Base-by-base conservation (phyloP, 1,139 yeast genomes). In the Yamadazyma buinensis region DNA sequence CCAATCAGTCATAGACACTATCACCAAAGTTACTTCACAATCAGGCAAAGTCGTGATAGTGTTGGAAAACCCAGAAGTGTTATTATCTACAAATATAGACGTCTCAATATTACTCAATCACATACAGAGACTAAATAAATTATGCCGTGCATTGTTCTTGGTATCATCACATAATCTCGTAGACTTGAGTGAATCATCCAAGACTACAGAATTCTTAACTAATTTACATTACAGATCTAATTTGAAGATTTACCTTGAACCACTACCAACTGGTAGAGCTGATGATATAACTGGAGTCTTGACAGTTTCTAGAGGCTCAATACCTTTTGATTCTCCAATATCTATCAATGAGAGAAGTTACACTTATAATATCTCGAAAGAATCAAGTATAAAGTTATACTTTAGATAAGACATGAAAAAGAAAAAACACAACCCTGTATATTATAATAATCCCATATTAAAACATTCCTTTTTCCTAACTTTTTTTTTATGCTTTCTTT, bases 221-320 rank as follows among this genome's bases (percentile, higher is more conserved):
- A 77, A 75, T 39, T 43, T 80, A 12, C 54, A 72, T 15, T 77
- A 77, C 46, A 64, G 72, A 40, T 61, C 84, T 0, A 63, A 67
- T 10, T 36, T 79, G 26, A 67, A 75, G 28, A 48, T 85, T 10
- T 65, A 72, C 20, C 54, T 85, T 29, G 72, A 75, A 42, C 88
- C 95, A 1, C 59, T 86, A 41, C 67, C 75, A 5, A 86, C 95
- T 0, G 95, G 95, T 0, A 67, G 88, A 48, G 95, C 96, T 0
- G 76, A 74, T 32, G 96, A 86, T 53, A 76, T 86, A 2, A 82
- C 95, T 0, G 96, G 96, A 1, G 71, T 79, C 4, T 48, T 86
- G 32, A 65, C 75, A 0, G 66, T 86, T 0, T 58, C 78, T 0
- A 64, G 61, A 35, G 95, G 95, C 1, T 42, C 70, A 32, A 15